Base-by-base conservation (phyloP, 2,329 filamentous ascomycete species). In the Colletotrichum trifolii region DNA sequence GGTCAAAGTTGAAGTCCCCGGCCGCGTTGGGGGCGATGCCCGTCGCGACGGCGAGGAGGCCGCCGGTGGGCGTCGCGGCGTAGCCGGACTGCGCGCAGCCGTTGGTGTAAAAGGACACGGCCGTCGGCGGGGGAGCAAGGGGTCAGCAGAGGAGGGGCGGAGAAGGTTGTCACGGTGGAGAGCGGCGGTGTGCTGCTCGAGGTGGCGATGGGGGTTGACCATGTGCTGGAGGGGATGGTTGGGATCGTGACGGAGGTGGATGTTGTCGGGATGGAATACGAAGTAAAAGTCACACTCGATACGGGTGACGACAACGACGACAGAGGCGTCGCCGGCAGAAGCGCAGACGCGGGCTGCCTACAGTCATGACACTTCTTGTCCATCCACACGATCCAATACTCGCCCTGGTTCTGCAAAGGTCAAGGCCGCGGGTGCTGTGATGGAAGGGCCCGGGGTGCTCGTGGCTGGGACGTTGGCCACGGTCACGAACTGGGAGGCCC, bases 1-100 rank as follows among this genome's bases (percentile, higher is more conserved):
- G 50, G 36, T 61, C 58, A 33, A 61, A 61, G 36, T 61, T 54
- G 58, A 33, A 61, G 53, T 61, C 53, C 9, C 45, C 53, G 7
- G 13, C 25, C 8, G 33, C 36, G 36, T 54, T 54, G 53, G 58
- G 50, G 2, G 53, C 52, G 38, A 56, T 61, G 8, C 58, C 58
- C 11, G 58, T 61, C 1, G 58, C 52, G 12, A 61, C 52, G 53
- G 58, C 58, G 36, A 61, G 35, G 39, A 61, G 58, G 8, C 15
- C 52, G 4, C 34, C 11, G 0, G 58, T 56, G 5, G 52, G 50
- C 2, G 58, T 61, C 25, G 25, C 25, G 11, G 58, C 38, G 12
- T 48, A 48, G 12, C 59, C 59, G n/a, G 59, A 62, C 25, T 49
- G 54, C n/a, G 45, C 43, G 36, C 59, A 62, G 25, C 52, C 59